Evolutionary conservation across 225 moss, liverwort and hornwort genomes (phyloP).

Genomic region (Marchantia paleacea): DNA sequence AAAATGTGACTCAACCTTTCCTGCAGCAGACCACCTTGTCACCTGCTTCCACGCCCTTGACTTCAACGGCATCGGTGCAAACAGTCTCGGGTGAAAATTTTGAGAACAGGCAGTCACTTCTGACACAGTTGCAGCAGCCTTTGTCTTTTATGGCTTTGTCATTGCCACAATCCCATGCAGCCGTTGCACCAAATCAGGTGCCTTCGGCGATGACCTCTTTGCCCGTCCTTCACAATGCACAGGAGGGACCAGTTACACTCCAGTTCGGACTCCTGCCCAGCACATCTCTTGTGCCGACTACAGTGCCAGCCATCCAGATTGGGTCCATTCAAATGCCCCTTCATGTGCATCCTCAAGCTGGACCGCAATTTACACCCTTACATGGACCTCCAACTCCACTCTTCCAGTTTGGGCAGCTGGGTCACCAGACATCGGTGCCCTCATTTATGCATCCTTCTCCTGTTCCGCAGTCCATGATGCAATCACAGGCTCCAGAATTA

Average conservation of each 20-base stretch:
- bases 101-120: conserved; percentile 34
- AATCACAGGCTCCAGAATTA: conserved; percentile 39
- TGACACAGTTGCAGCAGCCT: conserved; percentile 54
- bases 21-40: conserved; percentile 49
- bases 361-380: conserved; percentile 49
- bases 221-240: conserved; percentile 55
- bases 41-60: conserved; percentile 26
- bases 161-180: conserved; percentile 46
- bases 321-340: conserved; percentile 98
- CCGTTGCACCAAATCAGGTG: conserved; percentile 42
- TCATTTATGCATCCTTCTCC: conserved; percentile 35
- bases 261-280: conserved; percentile 87
- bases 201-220: conserved; percentile 47
- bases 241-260: conserved; percentile 61
- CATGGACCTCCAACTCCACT: conserved; percentile 50
- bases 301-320: conserved; percentile 95
- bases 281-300: conserved; percentile 60
- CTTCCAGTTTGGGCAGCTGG: conserved; percentile 94
- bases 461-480: conserved; percentile 41
- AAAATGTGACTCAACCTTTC: conserved; percentile 25
- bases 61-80: conserved; percentile 42
- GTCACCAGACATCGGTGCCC: conserved; percentile 49
- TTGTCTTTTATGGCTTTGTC: conserved; percentile 70
- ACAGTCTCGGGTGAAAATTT: conserved; percentile 45
- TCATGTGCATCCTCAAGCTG: conserved; percentile 66